Percentiles rank a stretch among this genome's conserved stretches.
These are phyloP conservation scores for Sinapis alba DNA, from an alignment of 441 rosid species.

Conservation along the genomic window DNA sequence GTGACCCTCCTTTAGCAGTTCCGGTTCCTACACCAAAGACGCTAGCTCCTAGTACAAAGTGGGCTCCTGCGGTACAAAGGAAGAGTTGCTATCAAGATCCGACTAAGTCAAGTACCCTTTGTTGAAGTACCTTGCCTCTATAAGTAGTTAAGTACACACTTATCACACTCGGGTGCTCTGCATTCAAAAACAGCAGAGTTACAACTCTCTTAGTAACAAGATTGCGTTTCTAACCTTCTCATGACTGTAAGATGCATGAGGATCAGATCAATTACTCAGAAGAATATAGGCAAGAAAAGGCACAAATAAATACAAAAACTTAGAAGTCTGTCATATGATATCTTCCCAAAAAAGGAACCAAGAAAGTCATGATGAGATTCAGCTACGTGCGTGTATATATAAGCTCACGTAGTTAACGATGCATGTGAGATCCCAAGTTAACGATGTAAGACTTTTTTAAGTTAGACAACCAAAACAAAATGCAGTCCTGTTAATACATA, in stretches of 20 bases:
- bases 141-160: background rate
- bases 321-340: background rate
- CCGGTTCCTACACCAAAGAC: background rate
- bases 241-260: constrained; percentile 6
- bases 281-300: background rate
- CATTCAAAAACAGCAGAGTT: background rate
- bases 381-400: no score
- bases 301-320: background rate
- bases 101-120: background rate
- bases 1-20: constrained; percentile 3
- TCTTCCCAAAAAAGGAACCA: constrained; percentile 38
- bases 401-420: no score
- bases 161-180: constrained; percentile 4
- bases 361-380: constrained; percentile 54
- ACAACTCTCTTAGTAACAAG: background rate
- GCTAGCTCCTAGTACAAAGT: no score
- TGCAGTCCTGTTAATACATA: no score
- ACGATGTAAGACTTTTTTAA: no score
- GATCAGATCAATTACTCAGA: background rate
- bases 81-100: no score
- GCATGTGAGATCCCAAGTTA: no score
- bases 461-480: no score
- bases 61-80: background rate
- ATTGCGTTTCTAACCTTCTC: constrained; percentile 11
- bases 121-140: constrained; percentile 12